Conservation (phyloP, 352 stramenopile genomes). For the Blastocystis sp. region DNA sequence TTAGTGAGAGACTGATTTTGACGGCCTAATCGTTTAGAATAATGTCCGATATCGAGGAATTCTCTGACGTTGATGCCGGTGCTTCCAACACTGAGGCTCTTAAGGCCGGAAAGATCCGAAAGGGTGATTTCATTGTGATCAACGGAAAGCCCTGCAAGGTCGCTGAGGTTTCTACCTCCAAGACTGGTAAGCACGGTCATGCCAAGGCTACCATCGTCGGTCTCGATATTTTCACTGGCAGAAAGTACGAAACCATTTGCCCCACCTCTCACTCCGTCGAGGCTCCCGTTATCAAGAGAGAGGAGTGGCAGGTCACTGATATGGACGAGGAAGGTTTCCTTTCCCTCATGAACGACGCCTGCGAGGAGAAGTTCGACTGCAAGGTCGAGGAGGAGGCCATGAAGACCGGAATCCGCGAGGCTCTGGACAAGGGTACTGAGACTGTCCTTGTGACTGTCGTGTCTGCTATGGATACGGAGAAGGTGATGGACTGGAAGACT, state of each 20-base stretch:
- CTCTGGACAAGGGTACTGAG: slow-evolving; percentile 91
- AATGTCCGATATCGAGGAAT: slow-evolving; percentile 74
- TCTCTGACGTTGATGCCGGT: slow-evolving; percentile 87
- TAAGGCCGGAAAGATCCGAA: slow-evolving; percentile 98
- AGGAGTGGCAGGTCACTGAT: slow-evolving; percentile 96
- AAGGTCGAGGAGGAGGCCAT: slow-evolving; percentile 94
- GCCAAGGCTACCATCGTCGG: slow-evolving; percentile 99
- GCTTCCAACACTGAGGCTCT: slow-evolving; percentile 94
- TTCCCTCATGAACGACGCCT: slow-evolving; percentile 95
- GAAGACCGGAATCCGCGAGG: slow-evolving; percentile 91
- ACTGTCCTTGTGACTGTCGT: slow-evolving; percentile 93
- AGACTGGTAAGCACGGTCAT: slow-evolving; percentile 99
- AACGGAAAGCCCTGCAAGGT: slow-evolving; percentile 98
- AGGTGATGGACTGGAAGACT: slow-evolving; percentile 93
- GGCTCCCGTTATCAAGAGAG: slow-evolving; percentile 93
- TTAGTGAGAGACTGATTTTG: background rate
- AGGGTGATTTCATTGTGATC: slow-evolving; percentile 99
- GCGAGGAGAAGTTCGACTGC: slow-evolving; percentile 95
- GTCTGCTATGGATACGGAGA: slow-evolving; percentile 93
- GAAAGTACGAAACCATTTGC: slow-evolving; percentile 99
- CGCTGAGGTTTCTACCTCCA: slow-evolving; percentile 94
- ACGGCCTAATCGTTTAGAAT: slow-evolving; percentile 33
- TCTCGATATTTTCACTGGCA: slow-evolving; percentile 99
- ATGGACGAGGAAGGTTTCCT: slow-evolving; percentile 96
- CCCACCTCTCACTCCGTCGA: slow-evolving; percentile 96